Conservation (phyloP, 345 rosid species). For the Eucalyptus coolabah region DNA sequence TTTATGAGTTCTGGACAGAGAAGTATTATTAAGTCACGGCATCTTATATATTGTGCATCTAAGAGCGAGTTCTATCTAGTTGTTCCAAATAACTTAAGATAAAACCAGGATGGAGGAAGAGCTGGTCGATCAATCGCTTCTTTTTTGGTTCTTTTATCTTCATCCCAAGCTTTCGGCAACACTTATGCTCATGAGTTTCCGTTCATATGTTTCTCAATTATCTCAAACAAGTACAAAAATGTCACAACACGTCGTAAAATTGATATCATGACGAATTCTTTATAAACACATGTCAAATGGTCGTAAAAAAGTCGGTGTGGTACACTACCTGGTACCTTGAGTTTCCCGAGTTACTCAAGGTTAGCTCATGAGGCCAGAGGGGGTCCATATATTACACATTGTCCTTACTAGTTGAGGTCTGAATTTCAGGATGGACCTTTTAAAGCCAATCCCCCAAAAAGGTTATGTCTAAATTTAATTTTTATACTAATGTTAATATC, state of each 20-base stretch:
- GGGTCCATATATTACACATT: not conserved
- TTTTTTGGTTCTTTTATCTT: not conserved
- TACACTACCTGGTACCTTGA: not conserved
- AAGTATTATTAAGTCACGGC: not conserved
- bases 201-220: not conserved
- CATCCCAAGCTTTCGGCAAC: not conserved
- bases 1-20: not conserved
- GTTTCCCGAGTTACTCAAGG: not conserved
- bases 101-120: not conserved
- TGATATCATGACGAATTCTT: not conserved
- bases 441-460: not conserved
- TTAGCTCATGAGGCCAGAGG: not conserved
- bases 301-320: not conserved
- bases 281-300: not conserved
- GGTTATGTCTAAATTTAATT: not conserved
- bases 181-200: not conserved
- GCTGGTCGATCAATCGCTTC: not conserved
- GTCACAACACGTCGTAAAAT: not conserved
- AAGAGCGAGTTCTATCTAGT: not conserved
- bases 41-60: not conserved
- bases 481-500: not conserved
- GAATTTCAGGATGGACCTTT: not conserved
- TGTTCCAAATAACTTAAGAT: not conserved
- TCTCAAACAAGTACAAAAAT: not conserved
- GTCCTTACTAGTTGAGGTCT: not conserved